These are phyloP conservation scores for Phialophora tarda DNA, from an alignment of 2,329 filamentous ascomycete genomes.

Conservation along the genomic window DNA sequence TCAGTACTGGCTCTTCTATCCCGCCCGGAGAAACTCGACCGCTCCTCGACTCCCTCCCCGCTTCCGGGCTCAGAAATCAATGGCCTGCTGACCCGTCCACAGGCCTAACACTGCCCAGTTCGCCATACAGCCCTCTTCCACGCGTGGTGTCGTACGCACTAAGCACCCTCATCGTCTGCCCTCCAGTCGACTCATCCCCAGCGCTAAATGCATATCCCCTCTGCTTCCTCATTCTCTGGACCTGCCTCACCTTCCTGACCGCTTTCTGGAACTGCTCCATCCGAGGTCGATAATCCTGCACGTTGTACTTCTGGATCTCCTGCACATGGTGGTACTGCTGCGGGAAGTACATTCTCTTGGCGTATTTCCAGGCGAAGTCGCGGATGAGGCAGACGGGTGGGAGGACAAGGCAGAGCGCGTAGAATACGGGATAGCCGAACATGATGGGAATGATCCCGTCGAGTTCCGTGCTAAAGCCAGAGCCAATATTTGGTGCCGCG, in stretches of 20 bases:
- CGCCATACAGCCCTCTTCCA: conserved; percentile 87
- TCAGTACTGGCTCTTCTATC: not conserved
- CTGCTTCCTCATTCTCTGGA: conserved; percentile 99
- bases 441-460: conserved; percentile 80
- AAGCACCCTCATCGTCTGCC: conserved; percentile 80
- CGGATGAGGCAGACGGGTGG: conserved; percentile 81
- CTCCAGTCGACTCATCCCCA: conserved; percentile 76
- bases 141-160: conserved; percentile 98
- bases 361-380: conserved; percentile 97
- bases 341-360: conserved; percentile 94
- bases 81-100: not conserved
- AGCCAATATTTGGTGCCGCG: conserved; percentile 78
- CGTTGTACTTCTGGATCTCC: conserved; percentile 99
- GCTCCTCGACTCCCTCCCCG: not conserved
- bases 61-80: not conserved
- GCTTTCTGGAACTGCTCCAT: conserved; percentile 99
- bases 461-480: conserved; percentile 81
- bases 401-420: conserved; percentile 83
- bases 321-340: conserved; percentile 98
- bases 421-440: conserved; percentile 83
- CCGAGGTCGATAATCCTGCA: conserved; percentile 95
- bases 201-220: conserved; percentile 97
- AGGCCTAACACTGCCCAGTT: conserved; percentile 71
- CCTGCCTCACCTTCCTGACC: conserved; percentile 96
- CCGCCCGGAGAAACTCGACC: not conserved